A percentile compares a stretch with the other conserved stretches of the same genome.
Conservation (phyloP, 139 green algal species). For the Pleodorina starrii region DNA sequence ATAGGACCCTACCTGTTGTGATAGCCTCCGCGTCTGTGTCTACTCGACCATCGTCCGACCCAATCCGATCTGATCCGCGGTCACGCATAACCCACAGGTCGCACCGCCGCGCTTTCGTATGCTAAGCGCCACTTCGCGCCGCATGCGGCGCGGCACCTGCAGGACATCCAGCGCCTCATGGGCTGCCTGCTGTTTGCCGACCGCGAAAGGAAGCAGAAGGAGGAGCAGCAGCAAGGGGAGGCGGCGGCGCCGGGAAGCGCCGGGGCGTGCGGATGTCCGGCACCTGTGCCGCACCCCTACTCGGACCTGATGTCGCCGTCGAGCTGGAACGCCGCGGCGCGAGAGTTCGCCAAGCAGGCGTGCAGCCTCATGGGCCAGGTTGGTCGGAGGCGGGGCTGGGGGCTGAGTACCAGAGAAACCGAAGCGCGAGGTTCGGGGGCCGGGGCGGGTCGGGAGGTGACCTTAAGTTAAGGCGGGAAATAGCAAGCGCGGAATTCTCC, state of each 20-base stretch:
- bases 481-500: no score
- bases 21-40: no score
- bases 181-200: conserved; percentile 85
- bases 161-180: conserved; percentile 91
- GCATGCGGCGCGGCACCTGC: conserved; percentile 70
- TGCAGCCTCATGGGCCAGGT: conserved; percentile 91
- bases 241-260: background rate
- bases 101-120: conserved; percentile 82
- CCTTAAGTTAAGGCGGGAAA: no score
- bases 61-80: no score
- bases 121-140: conserved; percentile 79
- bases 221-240: conserved; percentile 45
- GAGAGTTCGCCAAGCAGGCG: conserved; percentile 87
- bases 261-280: background rate
- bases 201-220: conserved; percentile 29
- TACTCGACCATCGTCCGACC: no score
- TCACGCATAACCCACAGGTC: conserved; percentile 48
- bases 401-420: no score
- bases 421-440: no score
- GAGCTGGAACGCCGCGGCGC: conserved; percentile 79
- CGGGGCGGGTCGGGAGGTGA: no score
- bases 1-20: no score
- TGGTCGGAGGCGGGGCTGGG: background rate
- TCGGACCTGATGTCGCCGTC: conserved; percentile 71
- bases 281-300: conserved; percentile 59